Evolutionary conservation across 164 flowering plant species (phyloP), one percentile per base, ranked within the genome.

Genomic region (Berberis thunbergii): DNA sequence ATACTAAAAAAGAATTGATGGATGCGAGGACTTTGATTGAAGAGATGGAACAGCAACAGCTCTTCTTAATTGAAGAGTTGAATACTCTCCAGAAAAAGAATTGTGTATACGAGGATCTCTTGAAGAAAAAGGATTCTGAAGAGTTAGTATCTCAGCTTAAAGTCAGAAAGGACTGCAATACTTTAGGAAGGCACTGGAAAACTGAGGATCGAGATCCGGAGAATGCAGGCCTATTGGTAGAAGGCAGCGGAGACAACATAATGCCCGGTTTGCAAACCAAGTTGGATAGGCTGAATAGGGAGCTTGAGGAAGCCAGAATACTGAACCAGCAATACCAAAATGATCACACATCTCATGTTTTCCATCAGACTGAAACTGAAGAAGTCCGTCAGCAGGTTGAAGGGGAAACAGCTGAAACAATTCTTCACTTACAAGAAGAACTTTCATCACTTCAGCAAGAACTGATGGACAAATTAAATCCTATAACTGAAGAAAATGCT

Each of bases 381-480:
- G 9, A 70, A 74, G 77, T 86, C 38, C 59, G 75, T 52, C 78
- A 78, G 68, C 84, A 86, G 67, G 89, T 82, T 66, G 91, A 87
- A 74, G 74, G 73, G 72, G 94, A 88, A 75, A 79, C 86, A 12
- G 69, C 81, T 40, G 77, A 70, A 64, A 79, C 84, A 65, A 84
- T 86, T 72, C 71, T 85, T 73, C 78, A 77, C 60, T 80, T 88
- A 68, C 95, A 88, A 81, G 97, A 80, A 72, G 84, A 86, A 70
- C 75, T 88, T 49, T 67, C 75, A 26, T 54, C 76, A 44, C 77
- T 87, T 64, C 85, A 82, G 72, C 64, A 71, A 11, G 87, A 84
- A 72, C 74, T 84, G 66, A 66, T 80, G 54, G 83, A 76, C 46
- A 79, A 60, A 50, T 63, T 87, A 64, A 59, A 60, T 64, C 52